phyloP scores from a whole-genome alignment of 495 filamentous ascomycete genomes.

The Podospora pseudocomata region DNA sequence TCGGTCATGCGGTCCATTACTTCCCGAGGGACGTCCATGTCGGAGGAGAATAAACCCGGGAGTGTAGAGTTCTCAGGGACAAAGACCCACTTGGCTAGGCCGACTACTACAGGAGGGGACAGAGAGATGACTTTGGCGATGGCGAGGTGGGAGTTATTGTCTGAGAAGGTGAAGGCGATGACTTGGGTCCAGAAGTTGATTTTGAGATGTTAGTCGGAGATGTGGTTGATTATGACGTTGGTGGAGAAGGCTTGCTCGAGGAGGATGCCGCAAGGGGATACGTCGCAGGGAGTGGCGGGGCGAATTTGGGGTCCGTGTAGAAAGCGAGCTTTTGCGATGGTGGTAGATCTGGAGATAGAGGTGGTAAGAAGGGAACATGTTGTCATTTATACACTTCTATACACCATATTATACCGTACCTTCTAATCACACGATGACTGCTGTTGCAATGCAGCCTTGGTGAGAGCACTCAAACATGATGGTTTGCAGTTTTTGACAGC shows the following conservation, averaged over 20 bases:
- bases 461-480: neutral
- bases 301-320: neutral
- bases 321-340: too few relatives aligned
- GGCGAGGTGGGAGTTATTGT: constrained; percentile 5
- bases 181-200: constrained; percentile 5
- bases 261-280: neutral
- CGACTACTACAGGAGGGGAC: neutral
- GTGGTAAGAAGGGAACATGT: too few relatives aligned
- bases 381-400: too few relatives aligned
- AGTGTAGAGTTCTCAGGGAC: neutral
- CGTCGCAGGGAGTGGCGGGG: neutral
- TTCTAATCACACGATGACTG: neutral
- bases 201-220: neutral
- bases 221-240: neutral
- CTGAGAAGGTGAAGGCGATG: neutral
- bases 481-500: neutral
- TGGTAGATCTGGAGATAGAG: too few relatives aligned
- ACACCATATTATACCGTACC: too few relatives aligned
- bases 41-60: neutral
- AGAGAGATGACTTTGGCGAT: neutral
- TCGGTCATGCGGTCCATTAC: neutral
- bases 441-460: neutral
- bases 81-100: neutral
- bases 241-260: neutral
- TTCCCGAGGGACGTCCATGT: neutral